Base-by-base conservation (phyloP, 139 green algal genomes). In the Spirogloea muscicola region DNA sequence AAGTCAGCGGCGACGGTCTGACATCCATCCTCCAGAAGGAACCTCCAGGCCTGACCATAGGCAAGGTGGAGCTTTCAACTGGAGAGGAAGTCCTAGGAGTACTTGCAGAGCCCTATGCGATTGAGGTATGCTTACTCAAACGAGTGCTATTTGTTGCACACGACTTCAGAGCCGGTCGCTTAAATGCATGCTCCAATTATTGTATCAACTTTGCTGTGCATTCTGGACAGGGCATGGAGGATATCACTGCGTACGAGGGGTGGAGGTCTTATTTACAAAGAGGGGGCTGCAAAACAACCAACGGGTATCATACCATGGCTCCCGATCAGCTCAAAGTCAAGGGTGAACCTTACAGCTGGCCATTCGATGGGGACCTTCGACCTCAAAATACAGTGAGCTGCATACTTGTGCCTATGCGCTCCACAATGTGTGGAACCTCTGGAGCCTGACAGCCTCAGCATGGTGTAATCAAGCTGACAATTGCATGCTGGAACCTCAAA, bases 311-410 rank as follows among this genome's bases (percentile, higher is more conserved):
- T n/a, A n/a, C n/a, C n/a, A n/a, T n/a, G n/a, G n/a, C n/a, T n/a
- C n/a, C n/a, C n/a, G n/a, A n/a, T n/a, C n/a, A n/a, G 13, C 44
- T 52, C 44, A 13, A 52, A 52, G 67, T 75, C 34, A 42, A 75
- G 38, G 34, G 39, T 1, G 9, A 72, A 5, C 86, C 86, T 1
- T 90, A 90, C 44, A 36, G 57, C 0, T 89, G 83, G 83, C 86
- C 86, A 0, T 90, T 48, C 43, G 57, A 86, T 59, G 78, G 78
- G 10, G 38, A 84, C 49, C 42, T 88, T 21, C 43, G 37, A 0
- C 69, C 78, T 2, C 27, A 70, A 4, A 86, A 89, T 43, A 75
- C 67, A 7, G 67, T 75, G 59, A 88, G 51, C n/a, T n/a, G n/a
- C n/a, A n/a, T n/a, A n/a, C n/a, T n/a, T n/a, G n/a, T n/a, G n/a